Conservation (phyloP, 2,329 filamentous ascomycete genomes). For the Cladosporium sp. region DNA sequence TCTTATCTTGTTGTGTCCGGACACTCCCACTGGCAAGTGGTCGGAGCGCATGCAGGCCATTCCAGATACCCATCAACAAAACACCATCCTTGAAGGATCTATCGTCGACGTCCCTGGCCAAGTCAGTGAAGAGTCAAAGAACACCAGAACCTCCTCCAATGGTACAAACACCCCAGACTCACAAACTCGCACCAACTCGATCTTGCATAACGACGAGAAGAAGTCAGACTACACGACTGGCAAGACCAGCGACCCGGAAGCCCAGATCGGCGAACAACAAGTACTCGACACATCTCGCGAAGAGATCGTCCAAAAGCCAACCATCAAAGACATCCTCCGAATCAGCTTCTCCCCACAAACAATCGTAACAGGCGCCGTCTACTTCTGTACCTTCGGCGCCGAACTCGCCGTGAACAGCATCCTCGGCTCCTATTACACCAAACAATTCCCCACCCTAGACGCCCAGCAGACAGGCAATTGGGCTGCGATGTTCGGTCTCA, state of each 20-base stretch:
- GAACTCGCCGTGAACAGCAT: conserved; percentile 63
- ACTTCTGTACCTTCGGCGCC: conserved; percentile 62
- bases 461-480: conserved; percentile 59
- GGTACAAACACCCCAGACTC: conserved; percentile 35
- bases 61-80: conserved; percentile 53
- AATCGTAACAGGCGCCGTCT: conserved; percentile 53
- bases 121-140: conserved; percentile 44
- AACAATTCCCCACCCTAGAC: conserved; percentile 54
- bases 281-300: conserved; percentile 57
- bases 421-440: conserved; percentile 59
- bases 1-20: conserved; percentile 73
- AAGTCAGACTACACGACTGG: conserved; percentile 41
- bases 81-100: conserved; percentile 37
- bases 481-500: conserved; percentile 73
- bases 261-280: conserved; percentile 51
- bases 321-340: conserved; percentile 58
- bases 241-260: conserved; percentile 35
- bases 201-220: conserved; percentile 34
- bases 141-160: conserved; percentile 22
- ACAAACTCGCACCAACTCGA: conserved; percentile 30
- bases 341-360: conserved; percentile 64
- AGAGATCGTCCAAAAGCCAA: conserved; percentile 65
- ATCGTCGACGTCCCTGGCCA: conserved; percentile 54
- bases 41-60: conserved; percentile 64
- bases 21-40: conserved; percentile 83